Conservation (phyloP, 257 asterid genomes). For the Verbena officinalis region DNA sequence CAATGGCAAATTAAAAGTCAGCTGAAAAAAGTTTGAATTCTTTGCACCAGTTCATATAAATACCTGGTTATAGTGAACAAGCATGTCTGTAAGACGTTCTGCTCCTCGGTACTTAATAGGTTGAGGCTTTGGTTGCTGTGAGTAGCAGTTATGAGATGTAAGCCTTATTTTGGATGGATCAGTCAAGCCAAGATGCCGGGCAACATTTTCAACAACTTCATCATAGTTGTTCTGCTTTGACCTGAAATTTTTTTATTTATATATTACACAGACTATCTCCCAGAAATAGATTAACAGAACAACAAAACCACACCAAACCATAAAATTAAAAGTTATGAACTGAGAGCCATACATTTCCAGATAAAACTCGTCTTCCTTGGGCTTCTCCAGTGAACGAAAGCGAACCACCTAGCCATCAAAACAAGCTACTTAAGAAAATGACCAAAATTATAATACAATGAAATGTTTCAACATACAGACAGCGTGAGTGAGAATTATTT, state of each 20-base stretch:
- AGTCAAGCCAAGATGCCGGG: conserved; percentile 69
- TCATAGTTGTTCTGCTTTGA: conserved; percentile 78
- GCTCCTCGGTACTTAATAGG: conserved; percentile 74
- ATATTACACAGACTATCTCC: conserved; percentile 4
- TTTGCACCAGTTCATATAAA: conserved; percentile 3
- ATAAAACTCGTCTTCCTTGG: conserved; percentile 86
- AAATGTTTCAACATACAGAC: conserved; percentile 5
- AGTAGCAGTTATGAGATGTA: conserved; percentile 87
- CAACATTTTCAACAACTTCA: conserved; percentile 79
- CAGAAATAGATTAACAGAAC: conserved; percentile 9
- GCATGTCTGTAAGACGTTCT: conserved; percentile 82
- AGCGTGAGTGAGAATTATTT: neutral
- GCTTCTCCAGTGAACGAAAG: conserved; percentile 77
- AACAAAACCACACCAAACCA: conserved; percentile 23
- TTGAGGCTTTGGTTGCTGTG: conserved; percentile 91
- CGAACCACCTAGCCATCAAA: conserved; percentile 65
- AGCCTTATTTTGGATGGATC: conserved; percentile 87
- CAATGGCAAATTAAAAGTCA: neutral
- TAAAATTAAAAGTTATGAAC: conserved; percentile 14
- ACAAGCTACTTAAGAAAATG: conserved; percentile 21
- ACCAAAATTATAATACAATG: neutral
- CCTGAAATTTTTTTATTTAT: conserved; percentile 45
- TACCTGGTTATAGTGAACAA: conserved; percentile 91
- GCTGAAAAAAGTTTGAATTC: neutral
- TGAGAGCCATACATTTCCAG: conserved; percentile 69